A percentile compares a stretch with the other conserved stretches of the same genome.
Evolutionary conservation across 257 asterid genomes (phyloP).

Genomic region (Coffea eugenioides): DNA sequence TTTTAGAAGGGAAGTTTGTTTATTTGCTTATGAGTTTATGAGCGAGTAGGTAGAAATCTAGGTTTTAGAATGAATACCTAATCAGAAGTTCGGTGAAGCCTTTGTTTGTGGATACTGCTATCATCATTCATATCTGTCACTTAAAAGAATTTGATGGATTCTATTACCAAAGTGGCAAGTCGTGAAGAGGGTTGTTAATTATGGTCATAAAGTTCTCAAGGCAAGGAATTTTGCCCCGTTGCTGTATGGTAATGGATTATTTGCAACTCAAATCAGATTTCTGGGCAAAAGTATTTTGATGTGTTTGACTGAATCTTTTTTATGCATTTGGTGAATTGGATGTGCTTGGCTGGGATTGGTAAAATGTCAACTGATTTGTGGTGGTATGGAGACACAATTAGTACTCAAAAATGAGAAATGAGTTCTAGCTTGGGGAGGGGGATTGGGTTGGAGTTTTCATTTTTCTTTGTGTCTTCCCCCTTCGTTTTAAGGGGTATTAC

Average conservation of each 20-base stretch:
- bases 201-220: background rate
- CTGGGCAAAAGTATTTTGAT: background rate
- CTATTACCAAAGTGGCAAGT: background rate
- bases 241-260: background rate
- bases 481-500: background rate
- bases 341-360: slow-evolving; percentile 12
- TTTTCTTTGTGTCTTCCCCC: background rate
- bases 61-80: background rate
- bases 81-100: background rate
- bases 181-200: background rate
- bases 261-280: background rate
- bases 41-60: background rate
- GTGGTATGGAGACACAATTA: background rate
- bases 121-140: background rate
- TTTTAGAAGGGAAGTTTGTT: background rate
- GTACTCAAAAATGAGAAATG: background rate
- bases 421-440: background rate
- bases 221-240: background rate
- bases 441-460: background rate
- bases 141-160: background rate
- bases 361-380: slow-evolving; percentile 12
- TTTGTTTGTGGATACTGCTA: background rate
- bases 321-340: slow-evolving; percentile 22
- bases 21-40: background rate
- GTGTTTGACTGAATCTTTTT: slow-evolving; percentile 2